phyloP scores from a whole-genome alignment of 108 stramenopile species.

The Stephanodiscus triporus region DNA sequence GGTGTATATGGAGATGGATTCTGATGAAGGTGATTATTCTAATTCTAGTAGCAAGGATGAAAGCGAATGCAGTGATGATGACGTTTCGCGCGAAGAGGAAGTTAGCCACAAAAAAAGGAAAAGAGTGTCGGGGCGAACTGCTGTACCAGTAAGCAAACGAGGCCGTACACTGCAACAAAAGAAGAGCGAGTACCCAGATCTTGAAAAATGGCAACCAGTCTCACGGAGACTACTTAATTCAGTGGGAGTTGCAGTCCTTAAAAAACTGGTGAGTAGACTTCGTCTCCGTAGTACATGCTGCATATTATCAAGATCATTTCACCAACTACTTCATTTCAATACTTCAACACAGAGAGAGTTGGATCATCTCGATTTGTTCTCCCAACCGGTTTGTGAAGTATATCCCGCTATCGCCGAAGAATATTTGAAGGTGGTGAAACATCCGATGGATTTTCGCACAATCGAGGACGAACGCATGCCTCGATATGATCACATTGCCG shows the following conservation, averaged over 20 bases:
- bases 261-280: slow-evolving; percentile 37
- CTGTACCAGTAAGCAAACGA: slow-evolving; percentile 24
- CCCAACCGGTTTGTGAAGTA: slow-evolving; percentile 62
- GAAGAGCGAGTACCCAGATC: slow-evolving; percentile 12
- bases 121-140: not conserved
- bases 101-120: slow-evolving; percentile 4
- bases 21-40: not conserved
- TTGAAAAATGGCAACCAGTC: slow-evolving; percentile 39
- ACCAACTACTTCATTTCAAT: not conserved
- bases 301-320: not conserved
- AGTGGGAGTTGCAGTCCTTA: slow-evolving; percentile 22
- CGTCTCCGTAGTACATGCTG: not conserved
- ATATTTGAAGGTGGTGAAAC: slow-evolving; percentile 50
- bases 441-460: slow-evolving; percentile 84
- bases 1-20: not conserved
- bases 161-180: not conserved
- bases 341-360: slow-evolving; percentile 28
- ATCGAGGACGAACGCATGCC: slow-evolving; percentile 71
- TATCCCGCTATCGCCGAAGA: slow-evolving; percentile 60
- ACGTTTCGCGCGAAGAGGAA: slow-evolving; percentile 18
- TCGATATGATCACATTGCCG: slow-evolving; percentile 55
- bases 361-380: slow-evolving; percentile 51
- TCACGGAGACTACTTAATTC: slow-evolving; percentile 13
- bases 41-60: not conserved
- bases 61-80: slow-evolving; percentile 21